Evolutionary conservation across 2,329 filamentous ascomycete species (phyloP), one percentile per base, ranked within the genome.

Genomic region (Fusarium algeriense): DNA sequence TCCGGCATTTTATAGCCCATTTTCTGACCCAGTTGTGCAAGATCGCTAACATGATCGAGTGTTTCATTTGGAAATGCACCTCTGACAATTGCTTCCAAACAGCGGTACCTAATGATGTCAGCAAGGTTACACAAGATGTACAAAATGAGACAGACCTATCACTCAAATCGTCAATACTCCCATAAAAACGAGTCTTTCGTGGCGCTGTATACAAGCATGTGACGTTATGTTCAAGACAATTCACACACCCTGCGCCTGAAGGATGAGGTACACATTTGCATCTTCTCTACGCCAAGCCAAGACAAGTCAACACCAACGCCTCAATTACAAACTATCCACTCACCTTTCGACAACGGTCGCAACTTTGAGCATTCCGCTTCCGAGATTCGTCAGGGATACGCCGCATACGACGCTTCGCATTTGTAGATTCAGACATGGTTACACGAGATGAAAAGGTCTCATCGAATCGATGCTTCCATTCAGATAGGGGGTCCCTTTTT

Each of bases 111-210:
- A n/a, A 23, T 54, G 9, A 5, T 20, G 19, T 53, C 23, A 61
- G 20, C 9, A 5, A 20, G n/a, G 9, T 55, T 55, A 26, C 38
- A 26, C 32, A 20, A 28, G 2, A 41, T 43, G 3, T 4, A 13
- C 17, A 30, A 1, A 14, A 15, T 12, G 6, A 37, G 32, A 65
- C 76, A 48, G 52, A 80, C 80, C 78, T 69, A 56, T 81, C 80
- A 50, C 80, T 81, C 23, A 82, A 64, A 58, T 81, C 78, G 41
- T 81, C 80, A 8, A 81, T 61, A 53, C 79, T 81, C 2, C 80
- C 80, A 32, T 81, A 82, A 68, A 82, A 81, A 11, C 70, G 73
- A n/a, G 79, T 80, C 70, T 80, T 81, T 10, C 79, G 75, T 4
- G 79, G 80, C 9, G 78, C 70, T 10, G 77, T 81, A 35, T 78